phyloP scores from a whole-genome alignment of 2,329 filamentous ascomycete genomes.

The Cladophialophora chaetospira region DNA sequence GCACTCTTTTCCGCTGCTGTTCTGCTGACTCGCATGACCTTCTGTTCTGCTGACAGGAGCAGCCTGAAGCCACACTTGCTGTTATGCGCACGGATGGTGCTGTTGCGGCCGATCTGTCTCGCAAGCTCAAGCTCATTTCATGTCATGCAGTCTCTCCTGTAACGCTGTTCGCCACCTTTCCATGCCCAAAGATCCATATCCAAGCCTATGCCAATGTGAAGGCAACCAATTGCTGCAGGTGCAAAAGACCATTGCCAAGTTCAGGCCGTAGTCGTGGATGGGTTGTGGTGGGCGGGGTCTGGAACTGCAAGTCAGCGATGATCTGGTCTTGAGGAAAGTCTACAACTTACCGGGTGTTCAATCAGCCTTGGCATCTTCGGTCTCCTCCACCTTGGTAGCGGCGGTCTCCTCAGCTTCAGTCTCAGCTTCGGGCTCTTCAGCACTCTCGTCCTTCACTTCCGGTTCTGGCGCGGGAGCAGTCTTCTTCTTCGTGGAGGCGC shows the following conservation, averaged over 20 bases:
- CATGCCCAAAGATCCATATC: background rate
- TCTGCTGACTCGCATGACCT: background rate
- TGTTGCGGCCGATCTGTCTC: background rate
- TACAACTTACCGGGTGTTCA: no score
- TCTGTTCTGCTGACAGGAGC: background rate
- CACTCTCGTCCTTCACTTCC: no score
- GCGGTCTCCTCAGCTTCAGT: background rate
- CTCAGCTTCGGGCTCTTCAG: no score
- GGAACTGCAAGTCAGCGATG: no score
- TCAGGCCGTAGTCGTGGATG: no score
- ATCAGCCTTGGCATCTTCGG: background rate
- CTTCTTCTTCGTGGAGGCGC: conserved; percentile 18
- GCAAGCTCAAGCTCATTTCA: background rate
- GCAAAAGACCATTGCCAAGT: background rate
- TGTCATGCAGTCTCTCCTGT: background rate
- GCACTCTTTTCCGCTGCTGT: background rate
- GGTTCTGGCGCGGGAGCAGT: background rate
- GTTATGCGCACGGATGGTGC: background rate
- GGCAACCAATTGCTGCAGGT: background rate
- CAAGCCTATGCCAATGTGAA: background rate
- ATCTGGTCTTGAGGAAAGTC: no score
- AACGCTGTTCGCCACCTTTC: background rate
- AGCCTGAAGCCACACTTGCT: background rate
- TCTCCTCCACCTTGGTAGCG: background rate
- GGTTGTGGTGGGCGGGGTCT: no score